A percentile compares a stretch with the other conserved stretches of the same genome.
phyloP scores from a whole-genome alignment of 2,329 filamentous ascomycete genomes.

The Epichloe gansuensis region DNA sequence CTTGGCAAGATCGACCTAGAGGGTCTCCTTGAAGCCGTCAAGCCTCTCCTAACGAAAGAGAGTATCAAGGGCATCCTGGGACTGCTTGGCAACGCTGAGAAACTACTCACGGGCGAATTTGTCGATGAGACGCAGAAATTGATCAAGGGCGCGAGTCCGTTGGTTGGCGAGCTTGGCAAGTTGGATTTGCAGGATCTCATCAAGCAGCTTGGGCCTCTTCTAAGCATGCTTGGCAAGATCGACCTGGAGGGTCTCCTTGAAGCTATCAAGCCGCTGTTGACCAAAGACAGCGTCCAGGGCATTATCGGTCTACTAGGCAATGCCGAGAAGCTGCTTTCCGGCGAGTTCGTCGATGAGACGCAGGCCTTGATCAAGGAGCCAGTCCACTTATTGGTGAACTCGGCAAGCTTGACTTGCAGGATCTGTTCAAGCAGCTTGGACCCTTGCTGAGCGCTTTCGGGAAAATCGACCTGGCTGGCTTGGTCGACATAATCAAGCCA shows the following conservation, averaged over 20 bases:
- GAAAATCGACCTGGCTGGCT: slow-evolving; percentile 20
- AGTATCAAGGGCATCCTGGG: slow-evolving; percentile 20
- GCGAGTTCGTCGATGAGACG: slow-evolving; percentile 18
- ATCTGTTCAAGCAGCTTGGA: slow-evolving; percentile 16
- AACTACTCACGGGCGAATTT: slow-evolving; percentile 16
- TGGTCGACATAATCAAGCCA: slow-evolving; percentile 21
- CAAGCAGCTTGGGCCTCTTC: slow-evolving; percentile 17
- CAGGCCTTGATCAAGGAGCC: slow-evolving; percentile 16
- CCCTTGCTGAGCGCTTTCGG: slow-evolving; percentile 19
- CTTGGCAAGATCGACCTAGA: slow-evolving; percentile 21
- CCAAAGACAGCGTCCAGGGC: slow-evolving; percentile 16
- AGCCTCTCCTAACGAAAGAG: slow-evolving; percentile 16
- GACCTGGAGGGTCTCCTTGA: slow-evolving; percentile 19
- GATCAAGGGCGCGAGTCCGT: slow-evolving; percentile 15
- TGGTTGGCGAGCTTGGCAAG: slow-evolving; percentile 13
- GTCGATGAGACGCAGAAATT: slow-evolving; percentile 18
- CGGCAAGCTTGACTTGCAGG: slow-evolving; percentile 16
- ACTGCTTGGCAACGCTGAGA: slow-evolving; percentile 18
- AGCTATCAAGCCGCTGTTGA: slow-evolving; percentile 17
- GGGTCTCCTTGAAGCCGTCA: slow-evolving; percentile 16
- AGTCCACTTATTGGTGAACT: slow-evolving; percentile 13
- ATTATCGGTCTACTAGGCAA: slow-evolving; percentile 21
- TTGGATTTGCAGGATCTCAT: slow-evolving; percentile 16
- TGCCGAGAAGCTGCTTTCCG: slow-evolving; percentile 16
- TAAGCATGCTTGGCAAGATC: slow-evolving; percentile 19